A percentile compares a stretch with the other conserved stretches of the same genome.
These are phyloP conservation scores for Exophiala bonariae DNA, from an alignment of 2,329 filamentous ascomycete genomes.

Conservation along the genomic window DNA sequence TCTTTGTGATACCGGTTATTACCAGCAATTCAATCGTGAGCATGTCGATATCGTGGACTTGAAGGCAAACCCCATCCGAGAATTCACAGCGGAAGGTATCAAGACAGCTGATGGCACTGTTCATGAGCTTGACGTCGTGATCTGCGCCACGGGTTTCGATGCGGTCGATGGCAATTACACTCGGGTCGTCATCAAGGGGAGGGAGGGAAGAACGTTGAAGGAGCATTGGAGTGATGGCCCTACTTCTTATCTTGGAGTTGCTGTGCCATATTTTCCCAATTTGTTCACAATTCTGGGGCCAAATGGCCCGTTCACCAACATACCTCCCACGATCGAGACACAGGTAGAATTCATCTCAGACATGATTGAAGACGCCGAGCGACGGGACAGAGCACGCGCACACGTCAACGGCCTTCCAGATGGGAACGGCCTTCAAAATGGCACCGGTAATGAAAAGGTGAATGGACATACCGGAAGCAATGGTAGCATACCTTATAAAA, in stretches of 20 bases:
- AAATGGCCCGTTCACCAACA: constrained; percentile 57
- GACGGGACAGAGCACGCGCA: no score
- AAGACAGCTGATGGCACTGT: constrained; percentile 23
- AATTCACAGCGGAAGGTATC: constrained; percentile 29
- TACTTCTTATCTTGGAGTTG: constrained; percentile 41
- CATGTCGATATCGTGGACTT: constrained; percentile 47
- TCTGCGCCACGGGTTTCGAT: constrained; percentile 47
- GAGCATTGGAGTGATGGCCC: constrained; percentile 37
- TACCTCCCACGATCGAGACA: constrained; percentile 53
- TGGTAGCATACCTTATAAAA: no score
- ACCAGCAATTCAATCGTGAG: constrained; percentile 47
- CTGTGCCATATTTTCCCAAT: constrained; percentile 44
- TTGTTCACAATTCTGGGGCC: constrained; percentile 55
- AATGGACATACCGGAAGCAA: no score
- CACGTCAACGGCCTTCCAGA: no score
- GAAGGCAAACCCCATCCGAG: constrained; percentile 27
- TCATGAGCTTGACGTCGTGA: constrained; percentile 42
- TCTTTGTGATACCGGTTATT: constrained; percentile 51
- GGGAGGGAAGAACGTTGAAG: constrained; percentile 35
- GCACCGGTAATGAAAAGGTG: no score
- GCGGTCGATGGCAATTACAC: constrained; percentile 42
- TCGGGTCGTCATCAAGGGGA: constrained; percentile 38
- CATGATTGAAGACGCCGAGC: constrained; percentile 5
- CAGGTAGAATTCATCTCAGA: constrained; percentile 52
- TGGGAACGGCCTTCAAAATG: no score